phyloP scores from a whole-genome alignment of 352 stramenopile species.

The Elongisporangium senticosum region DNA sequence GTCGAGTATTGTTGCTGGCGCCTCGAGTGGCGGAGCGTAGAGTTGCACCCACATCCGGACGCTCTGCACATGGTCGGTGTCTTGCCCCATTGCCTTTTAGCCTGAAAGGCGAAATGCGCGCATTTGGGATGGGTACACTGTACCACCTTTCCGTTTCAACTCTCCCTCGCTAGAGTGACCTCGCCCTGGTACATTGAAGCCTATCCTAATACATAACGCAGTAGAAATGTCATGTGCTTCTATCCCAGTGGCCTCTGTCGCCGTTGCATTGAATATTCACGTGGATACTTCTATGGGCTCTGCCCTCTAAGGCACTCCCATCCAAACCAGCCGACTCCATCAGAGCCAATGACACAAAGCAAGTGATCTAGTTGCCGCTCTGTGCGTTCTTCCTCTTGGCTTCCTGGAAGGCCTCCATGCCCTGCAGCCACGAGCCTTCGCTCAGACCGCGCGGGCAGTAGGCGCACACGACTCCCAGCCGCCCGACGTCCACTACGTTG shows the following conservation, averaged over 20 bases:
- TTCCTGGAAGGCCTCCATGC: slow-evolving; percentile 64
- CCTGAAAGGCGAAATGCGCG: not conserved
- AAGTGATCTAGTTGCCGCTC: not conserved
- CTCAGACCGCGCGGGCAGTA: slow-evolving; percentile 80
- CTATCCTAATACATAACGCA: too few relatives aligned
- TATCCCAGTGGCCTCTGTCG: too few relatives aligned
- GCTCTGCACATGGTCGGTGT: slow-evolving; percentile 14
- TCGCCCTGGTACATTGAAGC: too few relatives aligned
- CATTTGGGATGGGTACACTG: not conserved
- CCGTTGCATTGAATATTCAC: too few relatives aligned
- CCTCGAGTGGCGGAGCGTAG: slow-evolving; percentile 9
- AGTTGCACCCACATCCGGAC: slow-evolving; percentile 25
- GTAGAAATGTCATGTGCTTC: too few relatives aligned
- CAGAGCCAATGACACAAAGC: not conserved
- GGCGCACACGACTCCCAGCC: slow-evolving; percentile 65
- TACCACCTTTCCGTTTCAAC: not conserved
- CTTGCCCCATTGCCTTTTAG: not conserved
- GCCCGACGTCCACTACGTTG: slow-evolving; percentile 68
- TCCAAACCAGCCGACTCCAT: too few relatives aligned
- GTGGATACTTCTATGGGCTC: too few relatives aligned
- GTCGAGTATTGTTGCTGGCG: slow-evolving; percentile 2
- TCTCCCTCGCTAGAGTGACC: not conserved
- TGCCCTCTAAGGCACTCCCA: too few relatives aligned
- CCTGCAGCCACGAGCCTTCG: slow-evolving; percentile 53
- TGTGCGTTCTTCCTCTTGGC: slow-evolving; percentile 24